A percentile compares a stretch with the other conserved stretches of the same genome.
phyloP scores from a whole-genome alignment of 306 rosid genomes.

The Gleditsia sinensis region DNA sequence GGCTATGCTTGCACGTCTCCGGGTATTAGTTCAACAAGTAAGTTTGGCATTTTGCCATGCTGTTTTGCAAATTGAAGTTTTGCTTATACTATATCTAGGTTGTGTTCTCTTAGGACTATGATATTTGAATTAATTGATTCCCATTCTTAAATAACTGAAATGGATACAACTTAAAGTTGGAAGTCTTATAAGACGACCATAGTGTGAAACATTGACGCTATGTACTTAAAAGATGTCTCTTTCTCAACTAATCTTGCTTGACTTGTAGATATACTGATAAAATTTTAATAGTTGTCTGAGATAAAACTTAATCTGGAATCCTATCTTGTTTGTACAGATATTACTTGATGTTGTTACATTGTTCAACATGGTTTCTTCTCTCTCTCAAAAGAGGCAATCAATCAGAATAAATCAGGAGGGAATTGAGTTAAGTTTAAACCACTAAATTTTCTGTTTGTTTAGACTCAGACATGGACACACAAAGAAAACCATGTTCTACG shows the following conservation, averaged over 20 bases:
- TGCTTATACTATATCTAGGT: background rate
- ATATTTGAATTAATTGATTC: background rate
- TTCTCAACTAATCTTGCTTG: too few species aligned
- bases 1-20: slow-evolving; percentile 83
- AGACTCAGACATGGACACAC: background rate
- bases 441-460: background rate
- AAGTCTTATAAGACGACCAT: background rate
- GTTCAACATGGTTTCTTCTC: slow-evolving; percentile 79
- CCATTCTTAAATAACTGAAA: background rate
- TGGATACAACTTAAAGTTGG: background rate
- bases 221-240: too few species aligned
- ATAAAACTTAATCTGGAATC: background rate
- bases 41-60: slow-evolving; percentile 34
- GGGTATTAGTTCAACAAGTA: slow-evolving; percentile 87
- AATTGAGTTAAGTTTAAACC: slow-evolving; percentile 64
- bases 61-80: background rate
- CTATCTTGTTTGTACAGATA: slow-evolving; percentile 50
- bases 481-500: background rate
- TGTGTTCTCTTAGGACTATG: background rate
- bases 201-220: background rate
- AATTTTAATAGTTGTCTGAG: background rate
- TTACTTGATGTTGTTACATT: slow-evolving; percentile 71
- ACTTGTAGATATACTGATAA: too few species aligned
- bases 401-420: slow-evolving; percentile 61
- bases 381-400: slow-evolving; percentile 67